Percentiles rank a stretch among this genome's conserved stretches.
Evolutionary conservation across 73 alveolate species (phyloP).

Genomic region (Stentor coeruleus): DNA sequence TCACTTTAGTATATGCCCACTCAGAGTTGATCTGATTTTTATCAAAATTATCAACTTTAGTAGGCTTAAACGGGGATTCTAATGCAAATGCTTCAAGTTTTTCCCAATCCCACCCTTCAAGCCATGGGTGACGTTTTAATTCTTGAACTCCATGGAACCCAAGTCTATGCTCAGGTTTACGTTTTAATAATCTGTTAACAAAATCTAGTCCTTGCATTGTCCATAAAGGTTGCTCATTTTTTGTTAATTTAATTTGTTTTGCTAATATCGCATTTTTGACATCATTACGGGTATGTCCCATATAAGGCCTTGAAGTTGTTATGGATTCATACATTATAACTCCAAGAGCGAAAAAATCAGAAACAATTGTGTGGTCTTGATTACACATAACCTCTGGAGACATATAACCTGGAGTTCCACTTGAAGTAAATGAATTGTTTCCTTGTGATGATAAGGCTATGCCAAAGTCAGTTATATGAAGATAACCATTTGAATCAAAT

Average conservation of each 20-base stretch:
- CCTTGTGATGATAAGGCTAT: not conserved
- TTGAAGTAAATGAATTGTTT: not conserved
- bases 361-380: not conserved
- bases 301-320: not conserved
- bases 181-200: conserved; percentile 47
- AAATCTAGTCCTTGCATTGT: conserved; percentile 65
- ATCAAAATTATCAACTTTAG: conserved; percentile 54
- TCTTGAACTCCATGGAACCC: conserved; percentile 92
- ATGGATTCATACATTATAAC: conserved; percentile 10
- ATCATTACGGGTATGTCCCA: not conserved
- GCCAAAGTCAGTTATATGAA: conserved; percentile 25
- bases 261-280: conserved; percentile 45
- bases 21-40: not conserved
- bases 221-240: conserved; percentile 67
- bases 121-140: conserved; percentile 94
- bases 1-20: not conserved
- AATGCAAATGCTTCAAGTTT: conserved; percentile 64
- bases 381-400: conserved; percentile 38
- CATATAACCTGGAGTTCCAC: conserved; percentile 39
- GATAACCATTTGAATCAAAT: conserved; percentile 28
- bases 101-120: conserved; percentile 81
- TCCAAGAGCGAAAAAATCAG: conserved; percentile 36
- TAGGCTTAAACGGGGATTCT: conserved; percentile 83
- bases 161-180: conserved; percentile 70
- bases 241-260: conserved; percentile 46